Conservation (phyloP, 257 asterid genomes). For the Plantago ovata region DNA sequence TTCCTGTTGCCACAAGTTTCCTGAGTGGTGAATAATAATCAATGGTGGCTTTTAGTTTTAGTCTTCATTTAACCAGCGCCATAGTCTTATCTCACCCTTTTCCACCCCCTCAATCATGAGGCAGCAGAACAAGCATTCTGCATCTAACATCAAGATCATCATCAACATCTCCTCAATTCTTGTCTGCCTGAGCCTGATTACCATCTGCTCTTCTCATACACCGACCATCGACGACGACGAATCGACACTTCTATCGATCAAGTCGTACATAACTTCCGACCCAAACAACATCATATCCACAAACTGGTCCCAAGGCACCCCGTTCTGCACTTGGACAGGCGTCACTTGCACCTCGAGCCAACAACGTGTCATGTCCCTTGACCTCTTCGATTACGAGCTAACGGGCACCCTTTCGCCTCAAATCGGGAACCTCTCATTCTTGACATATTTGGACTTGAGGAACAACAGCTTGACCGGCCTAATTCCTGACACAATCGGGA, state of each 20-base stretch:
- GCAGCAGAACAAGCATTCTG: too few species aligned
- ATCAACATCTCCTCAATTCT: too few species aligned
- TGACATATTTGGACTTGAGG: constrained; percentile 2
- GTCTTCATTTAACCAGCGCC: too few species aligned
- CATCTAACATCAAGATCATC: too few species aligned
- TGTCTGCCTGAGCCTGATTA: neutral
- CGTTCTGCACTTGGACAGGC: constrained; percentile 18
- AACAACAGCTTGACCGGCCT: constrained; percentile 15
- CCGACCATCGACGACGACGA: constrained; percentile 13
- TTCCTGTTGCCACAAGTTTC: too few species aligned
- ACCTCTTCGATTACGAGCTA: constrained; percentile 1
- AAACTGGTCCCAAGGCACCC: constrained; percentile 16
- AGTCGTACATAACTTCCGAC: neutral
- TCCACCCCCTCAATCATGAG: too few species aligned
- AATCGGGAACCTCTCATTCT: constrained; percentile 13
- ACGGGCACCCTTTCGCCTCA: neutral
- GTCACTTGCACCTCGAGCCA: constrained; percentile 6
- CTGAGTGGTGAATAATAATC: too few species aligned
- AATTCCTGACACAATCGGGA: constrained; percentile 6
- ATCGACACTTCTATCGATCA: constrained; percentile 15
- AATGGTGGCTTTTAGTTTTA: too few species aligned
- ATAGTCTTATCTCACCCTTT: too few species aligned
- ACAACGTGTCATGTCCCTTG: neutral
- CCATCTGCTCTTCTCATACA: neutral
- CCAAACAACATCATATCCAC: constrained; percentile 5